These are phyloP conservation scores for Penicillium parvum DNA, from an alignment of 495 filamentous ascomycete genomes.

Conservation along the genomic window DNA sequence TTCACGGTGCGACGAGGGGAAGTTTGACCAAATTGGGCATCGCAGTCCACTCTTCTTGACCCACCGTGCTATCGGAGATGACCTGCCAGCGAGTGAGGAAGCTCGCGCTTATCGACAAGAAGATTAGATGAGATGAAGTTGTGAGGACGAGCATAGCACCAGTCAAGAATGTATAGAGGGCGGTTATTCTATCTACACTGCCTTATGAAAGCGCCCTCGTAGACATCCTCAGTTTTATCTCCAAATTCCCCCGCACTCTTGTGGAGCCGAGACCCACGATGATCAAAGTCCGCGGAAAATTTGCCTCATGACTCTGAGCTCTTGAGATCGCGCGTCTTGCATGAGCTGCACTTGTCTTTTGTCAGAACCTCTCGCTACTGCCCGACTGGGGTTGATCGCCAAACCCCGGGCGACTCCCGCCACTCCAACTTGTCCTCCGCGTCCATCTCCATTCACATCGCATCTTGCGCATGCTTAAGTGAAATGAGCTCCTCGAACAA, in stretches of 20 bases:
- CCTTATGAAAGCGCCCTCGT: too few species aligned
- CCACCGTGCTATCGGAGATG: too few species aligned
- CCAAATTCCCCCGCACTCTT: neutral
- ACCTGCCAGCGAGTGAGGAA: neutral
- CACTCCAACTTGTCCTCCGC: neutral
- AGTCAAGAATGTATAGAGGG: too few species aligned
- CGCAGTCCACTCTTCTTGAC: slow-evolving; percentile 1
- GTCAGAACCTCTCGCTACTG: too few species aligned
- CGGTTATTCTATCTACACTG: too few species aligned
- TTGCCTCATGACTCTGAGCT: too few species aligned
- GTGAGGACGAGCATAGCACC: too few species aligned
- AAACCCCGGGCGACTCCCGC: too few species aligned
- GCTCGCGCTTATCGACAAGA: neutral
- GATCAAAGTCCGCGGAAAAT: neutral
- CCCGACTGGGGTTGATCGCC: too few species aligned
- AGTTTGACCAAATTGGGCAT: slow-evolving; percentile 2
- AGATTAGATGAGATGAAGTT: neutral
- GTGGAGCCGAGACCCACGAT: neutral
- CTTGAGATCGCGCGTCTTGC: neutral
- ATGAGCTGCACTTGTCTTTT: neutral
- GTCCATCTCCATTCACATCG: too few species aligned
- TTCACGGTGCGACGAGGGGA: neutral
- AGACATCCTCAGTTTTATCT: too few species aligned
- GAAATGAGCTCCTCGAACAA: slow-evolving; percentile 19
- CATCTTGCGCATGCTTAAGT: neutral